Percentiles rank a stretch among this genome's conserved stretches.
Conservation (phyloP, 202 grass and related monocot genomes). For the Zizania palustris region DNA sequence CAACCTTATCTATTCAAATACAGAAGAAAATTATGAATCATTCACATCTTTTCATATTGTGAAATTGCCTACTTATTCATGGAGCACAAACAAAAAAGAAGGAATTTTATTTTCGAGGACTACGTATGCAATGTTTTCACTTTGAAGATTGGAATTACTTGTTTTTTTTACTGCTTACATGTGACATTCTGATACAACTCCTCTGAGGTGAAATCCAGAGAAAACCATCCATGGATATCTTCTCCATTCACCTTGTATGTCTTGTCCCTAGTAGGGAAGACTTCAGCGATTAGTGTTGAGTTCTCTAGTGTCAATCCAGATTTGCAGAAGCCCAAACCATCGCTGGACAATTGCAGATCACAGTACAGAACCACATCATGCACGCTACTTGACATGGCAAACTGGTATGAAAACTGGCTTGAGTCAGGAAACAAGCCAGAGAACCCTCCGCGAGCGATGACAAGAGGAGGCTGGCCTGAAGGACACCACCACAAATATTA, state of each 20-base stretch:
- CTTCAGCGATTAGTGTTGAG: conserved; percentile 58
- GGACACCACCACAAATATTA: conserved; percentile 29
- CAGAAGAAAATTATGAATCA: conserved; percentile 10
- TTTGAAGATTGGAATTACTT: conserved; percentile 32
- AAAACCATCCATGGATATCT: conserved; percentile 73
- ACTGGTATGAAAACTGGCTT: conserved; percentile 68
- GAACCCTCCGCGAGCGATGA: conserved; percentile 85
- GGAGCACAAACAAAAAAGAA: too few relatives aligned
- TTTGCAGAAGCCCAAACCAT: conserved; percentile 64
- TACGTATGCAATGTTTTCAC: conserved; percentile 22
- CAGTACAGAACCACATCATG: conserved; percentile 67
- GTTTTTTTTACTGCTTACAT: conserved; percentile 58
- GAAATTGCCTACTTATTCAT: background rate
- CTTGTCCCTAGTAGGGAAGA: conserved; percentile 65
- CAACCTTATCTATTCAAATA: background rate
- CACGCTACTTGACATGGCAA: conserved; percentile 58
- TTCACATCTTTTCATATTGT: conserved; percentile 17
- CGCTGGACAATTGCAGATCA: conserved; percentile 78
- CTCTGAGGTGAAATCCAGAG: conserved; percentile 74
- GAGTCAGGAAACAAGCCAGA: conserved; percentile 92
- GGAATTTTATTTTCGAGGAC: too few relatives aligned
- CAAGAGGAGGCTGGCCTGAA: conserved; percentile 65
- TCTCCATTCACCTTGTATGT: conserved; percentile 63
- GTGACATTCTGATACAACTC: conserved; percentile 68
- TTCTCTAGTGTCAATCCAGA: conserved; percentile 70